phyloP scores from a whole-genome alignment of 2,329 filamentous ascomycete species.

The Colletotrichum lentis region DNA sequence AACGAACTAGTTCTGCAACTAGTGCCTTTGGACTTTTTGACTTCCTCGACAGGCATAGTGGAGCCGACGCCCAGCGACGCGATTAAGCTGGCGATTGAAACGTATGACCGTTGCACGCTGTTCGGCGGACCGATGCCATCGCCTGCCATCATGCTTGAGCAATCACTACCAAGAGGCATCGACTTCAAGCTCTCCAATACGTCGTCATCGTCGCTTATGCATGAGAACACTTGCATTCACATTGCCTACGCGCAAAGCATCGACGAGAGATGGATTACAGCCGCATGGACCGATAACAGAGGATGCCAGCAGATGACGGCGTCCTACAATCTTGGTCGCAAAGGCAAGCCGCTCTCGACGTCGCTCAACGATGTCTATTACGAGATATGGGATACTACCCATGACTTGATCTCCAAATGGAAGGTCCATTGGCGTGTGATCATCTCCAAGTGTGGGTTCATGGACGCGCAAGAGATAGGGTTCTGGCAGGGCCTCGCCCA shows the following conservation, averaged over 20 bases:
- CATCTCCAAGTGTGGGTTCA: slow-evolving; percentile 74
- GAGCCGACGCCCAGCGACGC: slow-evolving; percentile 69
- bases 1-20: slow-evolving; percentile 82
- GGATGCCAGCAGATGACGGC: slow-evolving; percentile 77
- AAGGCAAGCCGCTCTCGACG: slow-evolving; percentile 60
- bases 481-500: slow-evolving; percentile 64
- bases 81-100: slow-evolving; percentile 72
- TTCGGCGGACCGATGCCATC: slow-evolving; percentile 67
- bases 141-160: slow-evolving; percentile 77
- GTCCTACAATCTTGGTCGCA: slow-evolving; percentile 74
- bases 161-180: slow-evolving; percentile 72
- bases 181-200: slow-evolving; percentile 76
- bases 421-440: slow-evolving; percentile 81
- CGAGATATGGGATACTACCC: slow-evolving; percentile 81
- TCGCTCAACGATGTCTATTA: slow-evolving; percentile 70
- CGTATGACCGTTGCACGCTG: slow-evolving; percentile 77
- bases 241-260: slow-evolving; percentile 79
- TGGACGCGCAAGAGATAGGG: slow-evolving; percentile 72
- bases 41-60: slow-evolving; percentile 68
- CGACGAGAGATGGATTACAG: slow-evolving; percentile 80
- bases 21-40: slow-evolving; percentile 72
- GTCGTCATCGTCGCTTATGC: slow-evolving; percentile 75
- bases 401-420: slow-evolving; percentile 74
- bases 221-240: slow-evolving; percentile 83
- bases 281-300: slow-evolving; percentile 81